A percentile compares a stretch with the other conserved stretches of the same genome.
phyloP scores from a whole-genome alignment of 2,329 filamentous ascomycete genomes.

The Hymenoscyphus fructigenus region DNA sequence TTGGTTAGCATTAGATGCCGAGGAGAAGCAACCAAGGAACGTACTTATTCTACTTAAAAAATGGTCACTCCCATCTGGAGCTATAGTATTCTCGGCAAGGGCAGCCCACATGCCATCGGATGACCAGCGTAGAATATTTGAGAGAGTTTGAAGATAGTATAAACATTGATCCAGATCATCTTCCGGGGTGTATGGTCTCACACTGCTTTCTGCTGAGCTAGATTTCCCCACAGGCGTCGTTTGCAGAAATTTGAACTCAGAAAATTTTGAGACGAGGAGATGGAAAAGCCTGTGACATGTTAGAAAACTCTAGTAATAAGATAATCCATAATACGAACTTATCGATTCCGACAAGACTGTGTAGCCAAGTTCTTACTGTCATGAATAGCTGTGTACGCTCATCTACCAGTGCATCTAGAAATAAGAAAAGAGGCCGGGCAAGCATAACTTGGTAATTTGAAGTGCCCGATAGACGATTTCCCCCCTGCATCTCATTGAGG shows the following conservation, averaged over 20 bases:
- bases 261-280: slow-evolving; percentile 59
- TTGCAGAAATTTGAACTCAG: slow-evolving; percentile 53
- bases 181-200: slow-evolving; percentile 47
- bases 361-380: slow-evolving; percentile 78
- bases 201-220: slow-evolving; percentile 24
- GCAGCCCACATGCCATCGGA: slow-evolving; percentile 69
- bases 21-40: background rate
- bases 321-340: slow-evolving; percentile 46
- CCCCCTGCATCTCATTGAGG: slow-evolving; percentile 36
- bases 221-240: slow-evolving; percentile 24
- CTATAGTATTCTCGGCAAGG: slow-evolving; percentile 61
- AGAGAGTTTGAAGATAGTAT: slow-evolving; percentile 75
- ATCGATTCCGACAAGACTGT: slow-evolving; percentile 61
- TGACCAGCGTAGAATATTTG: slow-evolving; percentile 68
- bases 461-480: slow-evolving; percentile 50
- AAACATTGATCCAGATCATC: slow-evolving; percentile 75
- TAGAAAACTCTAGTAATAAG: slow-evolving; percentile 20
- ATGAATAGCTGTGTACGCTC: slow-evolving; percentile 73
- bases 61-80: slow-evolving; percentile 46
- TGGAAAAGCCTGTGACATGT: slow-evolving; percentile 53
- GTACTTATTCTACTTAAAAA: slow-evolving; percentile 51
- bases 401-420: slow-evolving; percentile 75
- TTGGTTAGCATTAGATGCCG: slow-evolving; percentile 18
- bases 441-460: slow-evolving; percentile 72
- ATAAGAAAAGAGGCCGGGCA: slow-evolving; percentile 75